Evolutionary conservation across 768 basidiomycete genomes (phyloP), one percentile per base, ranked within the genome.

Genomic region (Phylloporus sp.): DNA sequence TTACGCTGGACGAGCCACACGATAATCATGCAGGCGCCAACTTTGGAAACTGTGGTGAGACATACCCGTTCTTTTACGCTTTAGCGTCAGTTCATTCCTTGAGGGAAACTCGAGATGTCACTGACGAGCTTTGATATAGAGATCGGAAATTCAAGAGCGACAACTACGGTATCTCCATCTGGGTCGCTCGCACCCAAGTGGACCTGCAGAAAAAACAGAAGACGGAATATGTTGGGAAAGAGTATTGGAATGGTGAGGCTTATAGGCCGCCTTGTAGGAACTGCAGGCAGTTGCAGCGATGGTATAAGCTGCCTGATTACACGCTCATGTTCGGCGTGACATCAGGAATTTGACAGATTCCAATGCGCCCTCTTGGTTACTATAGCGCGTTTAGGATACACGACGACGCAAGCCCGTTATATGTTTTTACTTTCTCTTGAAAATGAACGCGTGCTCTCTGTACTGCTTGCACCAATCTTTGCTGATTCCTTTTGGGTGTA

Each of bases 31-130:
- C 45, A 8, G 45, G 45, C 12, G 23, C 31, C 13, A 45, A 29
- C 12, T 47, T 38, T 39, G 45, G 45, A 13, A 47, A 47, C 15
- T 47, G 46, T 13, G 46, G 46, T 20, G 46, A 47, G 36, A 47
- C 46, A 6, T 47, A 47, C 18, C 46, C 46, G n/a, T 47, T 47
- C 46, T 36, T 47, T 11, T 39, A 38, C 11, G 18, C 26, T 39
- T 24, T 38, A 16, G 27, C 15, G 46, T 47, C 18, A 13, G 46
- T 47, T 26, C 2, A 35, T 47, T 13, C 11, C 27, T 15, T 13
- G 9, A 20, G 6, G 18, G 2, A 2, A 11, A 8, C 41, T 18
- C 10, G 5, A n/a, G 12, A 16, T 43, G 16, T 18, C 9, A 15
- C 24, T 41, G 13, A 26, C 13, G 40, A n/a, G 20, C 13, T 41